phyloP scores from a whole-genome alignment of 1,284 basidiomycete genomes.

The Apiotrichum montevideense region DNA sequence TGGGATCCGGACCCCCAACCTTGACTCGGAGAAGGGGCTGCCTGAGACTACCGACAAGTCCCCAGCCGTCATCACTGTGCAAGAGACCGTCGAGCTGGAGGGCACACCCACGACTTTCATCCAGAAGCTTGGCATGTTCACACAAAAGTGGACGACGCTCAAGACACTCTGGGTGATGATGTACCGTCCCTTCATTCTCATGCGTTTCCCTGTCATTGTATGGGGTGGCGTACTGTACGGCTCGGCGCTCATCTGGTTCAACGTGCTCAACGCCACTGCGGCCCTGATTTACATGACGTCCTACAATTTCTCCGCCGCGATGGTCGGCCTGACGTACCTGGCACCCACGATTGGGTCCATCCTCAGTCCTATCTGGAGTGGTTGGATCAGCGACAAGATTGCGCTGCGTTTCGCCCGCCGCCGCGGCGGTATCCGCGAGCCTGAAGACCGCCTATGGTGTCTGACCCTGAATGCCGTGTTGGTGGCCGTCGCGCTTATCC shows the following conservation, averaged over 20 bases:
- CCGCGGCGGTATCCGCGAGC: conserved; percentile 27
- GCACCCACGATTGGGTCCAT: conserved; percentile 22
- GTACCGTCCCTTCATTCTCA: conserved; percentile 18
- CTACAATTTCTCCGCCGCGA: conserved; percentile 16
- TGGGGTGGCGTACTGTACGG: conserved; percentile 24
- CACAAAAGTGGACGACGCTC: conserved; percentile 7
- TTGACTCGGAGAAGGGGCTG: neutral
- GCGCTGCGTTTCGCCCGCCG: conserved; percentile 15
- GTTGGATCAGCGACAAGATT: conserved; percentile 20
- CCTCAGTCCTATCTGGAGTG: conserved; percentile 11
- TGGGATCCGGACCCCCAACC: neutral
- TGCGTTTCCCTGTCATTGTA: conserved; percentile 19
- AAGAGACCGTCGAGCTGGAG: neutral
- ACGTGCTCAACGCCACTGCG: conserved; percentile 24
- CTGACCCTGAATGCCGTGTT: conserved; percentile 18
- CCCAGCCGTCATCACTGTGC: neutral
- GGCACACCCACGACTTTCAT: conserved; percentile 6
- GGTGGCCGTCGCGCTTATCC: conserved; percentile 22
- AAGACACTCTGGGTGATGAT: conserved; percentile 9
- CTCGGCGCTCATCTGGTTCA: conserved; percentile 22
- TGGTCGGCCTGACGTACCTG: conserved; percentile 24
- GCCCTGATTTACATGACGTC: conserved; percentile 10
- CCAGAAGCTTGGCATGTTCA: conserved; percentile 11
- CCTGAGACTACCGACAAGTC: neutral
- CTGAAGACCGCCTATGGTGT: conserved; percentile 28